Percentiles rank a stretch among this genome's conserved stretches.
Conservation (phyloP, 2,329 filamentous ascomycete species). For the Fusarium piperis region DNA sequence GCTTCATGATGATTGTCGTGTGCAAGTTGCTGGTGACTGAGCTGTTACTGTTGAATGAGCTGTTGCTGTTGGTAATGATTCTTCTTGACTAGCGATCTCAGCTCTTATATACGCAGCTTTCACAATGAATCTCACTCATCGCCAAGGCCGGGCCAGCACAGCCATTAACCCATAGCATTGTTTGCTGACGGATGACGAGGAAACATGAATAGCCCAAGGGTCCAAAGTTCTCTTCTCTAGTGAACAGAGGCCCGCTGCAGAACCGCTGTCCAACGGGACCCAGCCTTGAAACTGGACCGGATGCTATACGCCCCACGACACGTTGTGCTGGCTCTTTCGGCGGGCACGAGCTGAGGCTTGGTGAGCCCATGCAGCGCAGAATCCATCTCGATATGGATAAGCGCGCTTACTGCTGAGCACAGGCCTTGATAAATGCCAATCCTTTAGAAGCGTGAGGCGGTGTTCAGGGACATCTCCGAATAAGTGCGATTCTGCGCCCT, state of each 20-base stretch:
- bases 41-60: not conserved
- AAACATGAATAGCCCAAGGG: not conserved
- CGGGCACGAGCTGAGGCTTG: not conserved
- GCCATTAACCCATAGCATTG: not conserved
- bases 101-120: not conserved
- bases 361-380: not conserved
- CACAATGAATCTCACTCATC: not conserved
- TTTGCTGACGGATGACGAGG: not conserved
- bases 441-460: no score
- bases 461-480: not conserved
- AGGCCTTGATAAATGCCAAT: no score
- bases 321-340: not conserved
- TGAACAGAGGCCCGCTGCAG: not conserved
- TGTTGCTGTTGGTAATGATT: not conserved
- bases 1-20: slow-evolving; percentile 5
- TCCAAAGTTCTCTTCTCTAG: not conserved
- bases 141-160: slow-evolving; percentile 1
- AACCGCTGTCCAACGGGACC: not conserved
- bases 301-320: not conserved
- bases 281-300: not conserved
- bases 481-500: not conserved
- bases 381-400: not conserved
- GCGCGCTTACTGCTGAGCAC: no score
- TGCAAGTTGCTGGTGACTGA: not conserved
- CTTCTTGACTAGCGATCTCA: not conserved